Evolutionary conservation across 345 rosid species (phyloP), one percentile per base, ranked within the genome.

Genomic region (Salix viminalis): DNA sequence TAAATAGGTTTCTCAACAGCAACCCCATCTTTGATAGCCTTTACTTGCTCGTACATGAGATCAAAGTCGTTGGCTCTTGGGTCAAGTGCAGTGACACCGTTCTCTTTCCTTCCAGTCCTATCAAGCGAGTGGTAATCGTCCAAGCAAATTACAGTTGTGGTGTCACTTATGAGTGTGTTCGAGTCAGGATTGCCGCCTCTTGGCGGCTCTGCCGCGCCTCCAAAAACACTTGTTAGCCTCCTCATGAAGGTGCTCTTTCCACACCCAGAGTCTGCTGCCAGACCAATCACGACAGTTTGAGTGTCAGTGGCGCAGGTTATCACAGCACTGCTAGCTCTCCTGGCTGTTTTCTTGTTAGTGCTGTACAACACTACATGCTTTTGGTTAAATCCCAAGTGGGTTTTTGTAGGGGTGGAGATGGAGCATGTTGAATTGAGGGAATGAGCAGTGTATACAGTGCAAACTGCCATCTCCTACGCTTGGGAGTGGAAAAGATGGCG

Each of bases 131-230:
- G 99, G 77, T 91, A 96, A 75, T 96, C 99, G 50, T 96, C 98
- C 14, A 96, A 84, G 66, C 99, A 96, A 58, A 96, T 92, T 72
- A 96, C 99, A 1, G 99, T 91, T 24, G 98, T 96, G 2, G 82
- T 91, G 77, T 96, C 98, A 69, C 97, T 93, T 77, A 93, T 91
- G 65, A 96, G 92, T 1, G 99, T 93, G 88, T 93, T 93, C 3
- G 99, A 95, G 73, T 95, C 99, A 13, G 99, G 99, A 81, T 93
- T 95, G 66, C 98, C 99, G 8, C 98, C 99, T 78, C 79, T 91
- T 0, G 97, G 99, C 69, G 99, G 94, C 90, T 88, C 91, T 0
- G 97, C 99, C 1, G 97, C 97, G 0, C 99, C 99, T 8, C 99
- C 99, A 13, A 94, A 94, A 67, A 94, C 99, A 58, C 97, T 91